Percentiles rank a stretch among this genome's conserved stretches.
These are phyloP conservation scores for Solanum medicagineum DNA, from an alignment of 257 asterid genomes.

Conservation along the genomic window DNA sequence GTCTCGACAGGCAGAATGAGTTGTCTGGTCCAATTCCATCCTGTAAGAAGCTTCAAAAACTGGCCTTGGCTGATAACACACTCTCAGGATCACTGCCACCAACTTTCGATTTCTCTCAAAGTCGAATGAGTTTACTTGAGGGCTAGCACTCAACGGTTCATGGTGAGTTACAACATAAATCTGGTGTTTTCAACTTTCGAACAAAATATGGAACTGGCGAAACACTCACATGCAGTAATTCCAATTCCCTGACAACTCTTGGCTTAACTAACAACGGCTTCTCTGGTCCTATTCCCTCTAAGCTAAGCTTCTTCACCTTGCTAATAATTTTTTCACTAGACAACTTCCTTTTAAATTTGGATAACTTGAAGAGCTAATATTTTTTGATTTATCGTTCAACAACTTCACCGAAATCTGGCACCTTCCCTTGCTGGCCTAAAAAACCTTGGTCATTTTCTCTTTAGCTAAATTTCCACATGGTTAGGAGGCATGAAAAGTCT, in stretches of 20 bases:
- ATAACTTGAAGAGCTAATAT: slow-evolving; percentile 40
- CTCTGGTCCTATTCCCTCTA: slow-evolving; percentile 23
- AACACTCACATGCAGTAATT: background rate
- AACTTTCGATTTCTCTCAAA: too few relatives aligned
- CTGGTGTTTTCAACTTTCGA: slow-evolving; percentile 6
- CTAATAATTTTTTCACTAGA: slow-evolving; percentile 45
- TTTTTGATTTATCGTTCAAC: slow-evolving; percentile 68
- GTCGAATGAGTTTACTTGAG: too few relatives aligned
- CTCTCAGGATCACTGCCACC: too few relatives aligned
- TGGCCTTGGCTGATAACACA: too few relatives aligned
- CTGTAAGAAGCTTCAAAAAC: too few relatives aligned
- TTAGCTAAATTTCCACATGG: slow-evolving; percentile 52
- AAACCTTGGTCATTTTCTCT: slow-evolving; percentile 59
- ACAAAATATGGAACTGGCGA: too few relatives aligned
- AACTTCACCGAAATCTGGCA: slow-evolving; percentile 29
- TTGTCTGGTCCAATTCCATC: slow-evolving; percentile 62
- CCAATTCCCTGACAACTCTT: slow-evolving; percentile 35
- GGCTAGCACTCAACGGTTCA: too few relatives aligned
- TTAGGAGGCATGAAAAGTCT: slow-evolving; percentile 50
- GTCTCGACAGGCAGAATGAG: slow-evolving; percentile 42
- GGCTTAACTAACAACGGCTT: slow-evolving; percentile 73
- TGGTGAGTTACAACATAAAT: too few relatives aligned
- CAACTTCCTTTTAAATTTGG: slow-evolving; percentile 41
- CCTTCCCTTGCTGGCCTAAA: slow-evolving; percentile 34
- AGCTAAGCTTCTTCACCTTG: slow-evolving; percentile 57